Evolutionary conservation across 2,329 filamentous ascomycete genomes (phyloP).

Genomic region (Sporothrix sp.): DNA sequence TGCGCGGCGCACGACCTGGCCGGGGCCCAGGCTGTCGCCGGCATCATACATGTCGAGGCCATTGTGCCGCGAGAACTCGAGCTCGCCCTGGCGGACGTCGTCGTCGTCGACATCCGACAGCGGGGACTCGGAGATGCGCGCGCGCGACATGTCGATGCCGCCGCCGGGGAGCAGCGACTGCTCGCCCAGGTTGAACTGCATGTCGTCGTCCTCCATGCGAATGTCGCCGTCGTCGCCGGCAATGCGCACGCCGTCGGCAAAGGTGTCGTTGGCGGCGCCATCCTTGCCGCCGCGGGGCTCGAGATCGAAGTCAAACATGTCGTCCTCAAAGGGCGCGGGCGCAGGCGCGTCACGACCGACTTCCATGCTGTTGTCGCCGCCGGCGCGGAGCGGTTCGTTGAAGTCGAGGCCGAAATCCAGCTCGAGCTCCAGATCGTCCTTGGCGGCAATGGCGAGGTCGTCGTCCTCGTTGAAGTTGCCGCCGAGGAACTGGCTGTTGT

Average conservation of each 20-base stretch:
- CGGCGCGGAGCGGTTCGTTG: constrained; percentile 46
- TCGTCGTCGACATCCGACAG: constrained; percentile 61
- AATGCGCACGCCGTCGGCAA: constrained; percentile 49
- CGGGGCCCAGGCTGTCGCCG: constrained; percentile 41
- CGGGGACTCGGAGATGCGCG: constrained; percentile 58
- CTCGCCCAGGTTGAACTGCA: constrained; percentile 54
- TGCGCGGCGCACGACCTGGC: constrained; percentile 52
- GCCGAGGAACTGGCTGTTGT: constrained; percentile 72
- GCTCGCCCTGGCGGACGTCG: constrained; percentile 49
- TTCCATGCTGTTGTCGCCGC: constrained; percentile 61
- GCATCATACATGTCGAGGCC: constrained; percentile 53
- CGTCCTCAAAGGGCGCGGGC: constrained; percentile 56
- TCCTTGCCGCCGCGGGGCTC: constrained; percentile 46
- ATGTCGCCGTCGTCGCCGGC: constrained; percentile 56
- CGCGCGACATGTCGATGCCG: constrained; percentile 40
- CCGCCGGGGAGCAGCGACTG: constrained; percentile 46
- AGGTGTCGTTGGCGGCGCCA: constrained; percentile 44
- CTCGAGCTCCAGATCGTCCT: constrained; percentile 61
- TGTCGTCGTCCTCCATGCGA: constrained; percentile 51
- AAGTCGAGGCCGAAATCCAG: constrained; percentile 67
- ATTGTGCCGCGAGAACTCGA: constrained; percentile 42
- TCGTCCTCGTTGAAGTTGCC: constrained; percentile 52
- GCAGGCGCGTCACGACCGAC: constrained; percentile 76
- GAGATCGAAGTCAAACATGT: constrained; percentile 55
- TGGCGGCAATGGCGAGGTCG: constrained; percentile 43